A percentile compares a stretch with the other conserved stretches of the same genome.
Conservation (phyloP, 2,329 filamentous ascomycete species). For the Pestalotiopsis sp. region DNA sequence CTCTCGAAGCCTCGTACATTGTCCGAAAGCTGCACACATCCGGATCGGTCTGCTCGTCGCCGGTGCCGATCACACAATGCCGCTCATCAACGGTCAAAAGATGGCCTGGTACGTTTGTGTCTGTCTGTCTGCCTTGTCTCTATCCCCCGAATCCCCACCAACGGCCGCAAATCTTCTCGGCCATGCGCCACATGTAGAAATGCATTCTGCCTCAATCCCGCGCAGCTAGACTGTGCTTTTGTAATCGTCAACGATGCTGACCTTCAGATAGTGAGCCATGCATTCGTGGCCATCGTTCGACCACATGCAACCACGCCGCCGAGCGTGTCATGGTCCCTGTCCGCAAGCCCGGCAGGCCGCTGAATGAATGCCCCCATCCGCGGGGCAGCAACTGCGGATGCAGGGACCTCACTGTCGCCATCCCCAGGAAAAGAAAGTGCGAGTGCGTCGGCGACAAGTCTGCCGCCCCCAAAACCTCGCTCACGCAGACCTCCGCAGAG, state of each 20-base stretch:
- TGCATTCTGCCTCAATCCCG: constrained; percentile 2
- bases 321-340: constrained; percentile 15
- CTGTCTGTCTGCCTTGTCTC: neutral
- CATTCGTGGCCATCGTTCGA: constrained; percentile 15
- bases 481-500: neutral
- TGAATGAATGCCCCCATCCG: constrained; percentile 13
- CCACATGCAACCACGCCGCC: constrained; percentile 13
- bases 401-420: constrained; percentile 11
- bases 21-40: neutral
- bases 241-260: neutral
- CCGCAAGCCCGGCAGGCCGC: constrained; percentile 13
- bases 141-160: constrained; percentile 2
- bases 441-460: constrained; percentile 4
- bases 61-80: constrained; percentile 5
- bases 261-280: constrained; percentile 11
- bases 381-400: constrained; percentile 7
- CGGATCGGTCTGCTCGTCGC: neutral
- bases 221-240: neutral
- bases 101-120: constrained; percentile 15
- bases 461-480: neutral
- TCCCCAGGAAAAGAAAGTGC: constrained; percentile 15
- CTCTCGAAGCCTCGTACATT: neutral
- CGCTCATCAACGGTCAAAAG: constrained; percentile 14
- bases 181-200: neutral
- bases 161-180: constrained; percentile 2